These are phyloP conservation scores for Turnera subulata DNA, from an alignment of 345 rosid species.

Conservation along the genomic window DNA sequence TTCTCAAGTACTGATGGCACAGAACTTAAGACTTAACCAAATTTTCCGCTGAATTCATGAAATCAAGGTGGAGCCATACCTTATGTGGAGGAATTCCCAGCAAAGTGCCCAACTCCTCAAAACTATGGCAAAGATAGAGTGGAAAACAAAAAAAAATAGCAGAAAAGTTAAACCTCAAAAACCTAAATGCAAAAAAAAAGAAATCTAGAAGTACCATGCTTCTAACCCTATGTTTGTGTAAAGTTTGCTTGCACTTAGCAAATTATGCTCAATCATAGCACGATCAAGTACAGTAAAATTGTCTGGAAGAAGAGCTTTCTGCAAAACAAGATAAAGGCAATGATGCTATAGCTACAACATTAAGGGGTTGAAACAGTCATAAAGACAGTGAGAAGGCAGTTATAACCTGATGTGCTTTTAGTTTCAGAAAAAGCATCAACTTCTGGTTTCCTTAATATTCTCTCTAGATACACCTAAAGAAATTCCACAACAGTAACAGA, in stretches of 20 bases:
- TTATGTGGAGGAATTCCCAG: constrained; percentile 88
- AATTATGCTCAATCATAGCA: constrained; percentile 98
- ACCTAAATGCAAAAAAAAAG: not conserved
- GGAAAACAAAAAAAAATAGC: constrained; percentile 8
- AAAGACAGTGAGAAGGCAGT: constrained; percentile 5
- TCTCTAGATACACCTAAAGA: constrained; percentile 87
- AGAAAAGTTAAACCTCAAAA: not conserved
- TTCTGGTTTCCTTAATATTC: constrained; percentile 93
- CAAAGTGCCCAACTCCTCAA: constrained; percentile 93
- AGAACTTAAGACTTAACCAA: not conserved
- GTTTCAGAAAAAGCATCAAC: constrained; percentile 87
- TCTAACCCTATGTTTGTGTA: constrained; percentile 88
- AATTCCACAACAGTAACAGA: constrained; percentile 9
- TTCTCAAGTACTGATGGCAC: too few relatives aligned
- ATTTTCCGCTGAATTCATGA: too few relatives aligned
- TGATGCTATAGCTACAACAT: not conserved
- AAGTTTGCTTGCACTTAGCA: constrained; percentile 93
- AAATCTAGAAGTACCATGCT: constrained; percentile 5
- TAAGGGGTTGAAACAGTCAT: constrained; percentile 4
- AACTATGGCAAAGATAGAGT: constrained; percentile 37
- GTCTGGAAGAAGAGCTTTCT: constrained; percentile 92
- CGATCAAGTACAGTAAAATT: constrained; percentile 93
- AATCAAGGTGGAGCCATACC: too few relatives aligned
- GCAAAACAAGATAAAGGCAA: constrained; percentile 26
- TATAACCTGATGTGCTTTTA: constrained; percentile 89